Conservation (phyloP, 495 filamentous ascomycete genomes). For the Sordaria brevicollis region DNA sequence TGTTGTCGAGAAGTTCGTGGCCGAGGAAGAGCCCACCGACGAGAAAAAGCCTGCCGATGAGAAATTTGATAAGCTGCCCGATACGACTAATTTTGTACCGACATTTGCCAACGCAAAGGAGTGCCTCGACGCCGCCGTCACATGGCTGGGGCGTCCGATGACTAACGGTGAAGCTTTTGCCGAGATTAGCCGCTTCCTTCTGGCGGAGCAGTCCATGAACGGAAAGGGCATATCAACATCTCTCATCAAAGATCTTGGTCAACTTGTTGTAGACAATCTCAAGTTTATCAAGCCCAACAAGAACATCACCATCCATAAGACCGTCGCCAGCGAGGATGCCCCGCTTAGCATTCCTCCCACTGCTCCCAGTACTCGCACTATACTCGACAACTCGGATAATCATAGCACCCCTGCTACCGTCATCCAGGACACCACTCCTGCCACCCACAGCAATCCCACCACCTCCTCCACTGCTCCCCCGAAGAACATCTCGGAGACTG, state of each 20-base stretch:
- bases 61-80: not conserved
- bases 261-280: not conserved
- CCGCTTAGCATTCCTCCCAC: not conserved
- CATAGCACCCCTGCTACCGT: too few relatives aligned
- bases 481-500: not conserved
- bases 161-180: not conserved
- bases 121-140: not conserved
- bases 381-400: too few relatives aligned
- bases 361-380: too few relatives aligned
- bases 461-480: not conserved
- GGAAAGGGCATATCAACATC: too few relatives aligned
- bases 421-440: too few relatives aligned
- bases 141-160: not conserved
- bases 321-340: not conserved
- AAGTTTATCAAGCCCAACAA: not conserved
- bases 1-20: too few relatives aligned
- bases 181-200: not conserved
- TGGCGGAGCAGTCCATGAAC: not conserved
- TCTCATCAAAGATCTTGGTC: not conserved
- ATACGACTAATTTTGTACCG: not conserved
- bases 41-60: not conserved
- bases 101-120: too few relatives aligned
- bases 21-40: too few relatives aligned
- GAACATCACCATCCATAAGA: not conserved
- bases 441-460: not conserved